Percentiles rank a stretch among this genome's conserved stretches.
Conservation (phyloP, 2,329 filamentous ascomycete species). For the Paraphaeosphaeria minitans region DNA sequence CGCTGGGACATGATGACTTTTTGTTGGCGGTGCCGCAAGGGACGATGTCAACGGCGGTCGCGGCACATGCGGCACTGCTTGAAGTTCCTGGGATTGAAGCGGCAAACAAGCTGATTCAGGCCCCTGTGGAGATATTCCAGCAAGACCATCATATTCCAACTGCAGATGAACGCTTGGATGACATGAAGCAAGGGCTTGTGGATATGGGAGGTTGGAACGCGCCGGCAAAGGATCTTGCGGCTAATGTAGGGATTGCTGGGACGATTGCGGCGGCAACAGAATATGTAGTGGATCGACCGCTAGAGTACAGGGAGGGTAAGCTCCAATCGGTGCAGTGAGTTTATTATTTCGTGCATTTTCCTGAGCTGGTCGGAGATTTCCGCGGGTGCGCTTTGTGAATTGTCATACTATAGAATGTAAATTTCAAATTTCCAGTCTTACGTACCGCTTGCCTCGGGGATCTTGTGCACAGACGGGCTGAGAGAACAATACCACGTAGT, state of each 20-base stretch:
- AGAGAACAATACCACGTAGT: too few species aligned
- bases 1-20: constrained; percentile 6
- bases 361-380: too few species aligned
- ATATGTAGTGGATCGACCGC: constrained; percentile 7
- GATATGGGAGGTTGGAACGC: constrained; percentile 10
- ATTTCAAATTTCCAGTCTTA: too few species aligned
- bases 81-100: background rate
- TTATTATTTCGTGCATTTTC: too few species aligned
- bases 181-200: background rate
- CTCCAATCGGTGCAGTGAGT: constrained; percentile 9
- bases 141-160: background rate
- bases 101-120: background rate
- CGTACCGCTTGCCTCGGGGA: too few species aligned
- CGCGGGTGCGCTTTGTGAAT: too few species aligned
- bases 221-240: background rate
- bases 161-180: constrained; percentile 1
- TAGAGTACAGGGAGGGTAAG: constrained; percentile 10
- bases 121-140: background rate
- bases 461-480: too few species aligned
- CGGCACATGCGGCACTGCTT: background rate
- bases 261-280: constrained; percentile 4
- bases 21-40: background rate
- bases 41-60: background rate
- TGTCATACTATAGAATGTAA: too few species aligned
- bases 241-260: constrained; percentile 7